phyloP scores from a whole-genome alignment of 441 rosid genomes.

The Populus trichocarpa region DNA sequence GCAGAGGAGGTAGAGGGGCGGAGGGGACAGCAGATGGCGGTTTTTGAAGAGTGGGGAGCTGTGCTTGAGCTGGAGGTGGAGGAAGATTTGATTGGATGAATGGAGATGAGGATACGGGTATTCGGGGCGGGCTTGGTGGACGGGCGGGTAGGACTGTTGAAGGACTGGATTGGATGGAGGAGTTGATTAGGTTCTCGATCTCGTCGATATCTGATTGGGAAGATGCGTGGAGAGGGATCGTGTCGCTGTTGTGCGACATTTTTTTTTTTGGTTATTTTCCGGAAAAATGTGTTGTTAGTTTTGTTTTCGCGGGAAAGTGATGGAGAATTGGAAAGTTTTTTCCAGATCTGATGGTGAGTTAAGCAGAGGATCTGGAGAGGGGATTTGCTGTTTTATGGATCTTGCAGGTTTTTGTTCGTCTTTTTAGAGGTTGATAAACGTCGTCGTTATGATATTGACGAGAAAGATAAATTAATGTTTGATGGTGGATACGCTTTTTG shows the following conservation, averaged over 20 bases:
- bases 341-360: background rate
- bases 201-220: slow-evolving; percentile 98
- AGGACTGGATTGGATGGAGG: slow-evolving; percentile 54
- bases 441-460: background rate
- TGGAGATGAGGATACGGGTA: slow-evolving; percentile 73
- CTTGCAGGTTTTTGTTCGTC: background rate
- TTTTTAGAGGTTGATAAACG: background rate
- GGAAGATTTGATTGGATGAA: slow-evolving; percentile 62
- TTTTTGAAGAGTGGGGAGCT: background rate
- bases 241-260: slow-evolving; percentile 71
- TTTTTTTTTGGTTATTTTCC: background rate
- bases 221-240: slow-evolving; percentile 65
- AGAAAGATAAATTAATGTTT: too few relatives aligned
- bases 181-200: slow-evolving; percentile 81
- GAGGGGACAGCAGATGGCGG: slow-evolving; percentile 21
- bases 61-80: slow-evolving; percentile 33
- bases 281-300: background rate
- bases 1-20: slow-evolving; percentile 40
- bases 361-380: background rate
- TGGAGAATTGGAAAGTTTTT: background rate
- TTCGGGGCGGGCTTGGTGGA: slow-evolving; percentile 62
- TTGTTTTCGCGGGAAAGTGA: slow-evolving; percentile 5
- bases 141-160: slow-evolving; percentile 80
- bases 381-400: background rate
- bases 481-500: too few relatives aligned